Base-by-base conservation (phyloP, 2,329 filamentous ascomycete genomes). In the Arthrobotrys conoides region DNA sequence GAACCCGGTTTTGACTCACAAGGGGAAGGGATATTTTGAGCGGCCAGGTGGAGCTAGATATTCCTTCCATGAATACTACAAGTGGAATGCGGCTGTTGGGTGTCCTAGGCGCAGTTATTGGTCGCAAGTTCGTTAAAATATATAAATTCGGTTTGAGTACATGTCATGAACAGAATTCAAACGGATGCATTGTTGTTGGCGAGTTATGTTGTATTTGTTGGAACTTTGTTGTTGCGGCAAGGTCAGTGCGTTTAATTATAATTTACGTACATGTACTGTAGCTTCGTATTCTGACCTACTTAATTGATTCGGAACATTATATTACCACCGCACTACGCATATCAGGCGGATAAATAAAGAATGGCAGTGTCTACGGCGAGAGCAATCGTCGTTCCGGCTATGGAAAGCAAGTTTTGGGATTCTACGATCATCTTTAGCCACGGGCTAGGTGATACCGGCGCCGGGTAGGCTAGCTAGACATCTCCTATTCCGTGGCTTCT, bases 341-440 rank as follows among this genome's bases (percentile, higher is more conserved):
- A 22, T 12, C 30, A 22, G 9, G 6, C 3, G n/a, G 12, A 18
- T 14, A 30, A 16, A 51, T n/a, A 51, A 24, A 20, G 18, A 27
- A 68, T 68, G 65, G 65, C 66, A 18, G 38, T 76, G 30, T 69
- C 71, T 27, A 70, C 64, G 1, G 66, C 66, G 4, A 33, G 59
- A 41, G 72, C 72, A 20, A 76, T 70, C 9, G 27, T 71, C 1
- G 38, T 76, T 18, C 72, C 72, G 20, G 72, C 72, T 5, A 57
- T 63, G 27, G 72, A 76, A 61, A 46, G 53, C 24, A 76, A 70
- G 14, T 41, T 71, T 2, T 70, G 65, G 68, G 44, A 65, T 70
- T 80, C 68, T n/a, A 82, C 80, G 2, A 92, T 98, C 82, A 98
- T 99, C 83, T 94, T 97, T 85, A 88, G 93, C 66, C 96, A 99